Conservation (phyloP, 768 basidiomycete species). For the Piloderma croceum region DNA sequence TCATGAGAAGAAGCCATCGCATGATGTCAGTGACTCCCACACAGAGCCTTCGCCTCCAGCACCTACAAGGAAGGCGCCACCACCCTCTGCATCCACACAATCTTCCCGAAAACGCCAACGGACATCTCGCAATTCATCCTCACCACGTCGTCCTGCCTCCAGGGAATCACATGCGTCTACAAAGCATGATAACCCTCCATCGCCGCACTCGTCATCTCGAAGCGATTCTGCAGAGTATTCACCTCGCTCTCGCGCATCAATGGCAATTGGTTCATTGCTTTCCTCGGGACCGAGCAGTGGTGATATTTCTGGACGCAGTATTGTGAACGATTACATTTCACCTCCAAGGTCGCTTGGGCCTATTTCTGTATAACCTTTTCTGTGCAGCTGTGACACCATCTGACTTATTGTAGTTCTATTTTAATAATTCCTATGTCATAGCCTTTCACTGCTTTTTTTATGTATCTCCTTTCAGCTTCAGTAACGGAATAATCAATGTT, state of each 20-base stretch:
- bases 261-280: conserved; percentile 76
- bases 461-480: no score
- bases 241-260: conserved; percentile 64
- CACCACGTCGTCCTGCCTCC: conserved; percentile 38
- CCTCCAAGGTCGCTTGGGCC: no score
- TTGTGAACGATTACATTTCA: no score
- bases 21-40: conserved; percentile 1
- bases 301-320: no score
- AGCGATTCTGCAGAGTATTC: conserved; percentile 67
- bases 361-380: no score
- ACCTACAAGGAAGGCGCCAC: conserved; percentile 11
- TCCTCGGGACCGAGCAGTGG: conserved; percentile 38
- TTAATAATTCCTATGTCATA: no score
- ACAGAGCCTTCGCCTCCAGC: conserved; percentile 3
- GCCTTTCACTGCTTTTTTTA: no score
- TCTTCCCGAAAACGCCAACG: conserved; percentile 59
- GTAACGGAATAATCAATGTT: no score
- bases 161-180: conserved; percentile 30
- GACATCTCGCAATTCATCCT: conserved; percentile 53
- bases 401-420: no score
- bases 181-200: conserved; percentile 57
- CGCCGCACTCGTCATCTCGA: conserved; percentile 67
- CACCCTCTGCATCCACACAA: conserved; percentile 31
- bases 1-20: conserved; percentile 1
- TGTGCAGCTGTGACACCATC: no score